Evolutionary conservation across 768 basidiomycete genomes (phyloP), one percentile per base, ranked within the genome.

Genomic region (Lentinula detonsa): DNA sequence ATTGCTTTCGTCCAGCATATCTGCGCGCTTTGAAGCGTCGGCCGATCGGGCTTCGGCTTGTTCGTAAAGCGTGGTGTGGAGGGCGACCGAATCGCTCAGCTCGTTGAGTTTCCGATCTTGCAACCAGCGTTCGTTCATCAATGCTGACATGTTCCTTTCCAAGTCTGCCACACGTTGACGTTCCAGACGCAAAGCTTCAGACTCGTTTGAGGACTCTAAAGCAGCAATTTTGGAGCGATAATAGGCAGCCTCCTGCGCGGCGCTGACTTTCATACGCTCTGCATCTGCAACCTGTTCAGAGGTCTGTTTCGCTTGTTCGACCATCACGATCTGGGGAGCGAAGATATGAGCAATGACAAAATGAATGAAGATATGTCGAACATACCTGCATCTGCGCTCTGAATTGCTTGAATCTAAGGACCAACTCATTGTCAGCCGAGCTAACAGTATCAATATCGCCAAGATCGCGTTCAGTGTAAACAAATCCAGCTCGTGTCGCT

Each of bases 191-290:
- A 78, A 74, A 2, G 85, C 68, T 37, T 96, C 95, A 5, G 75
- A 69, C 9, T 87, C 81, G 16, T 85, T 82, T 48, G 82, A 79
- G 1, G 82, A 75, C 70, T 98, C 97, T 55, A 93, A 74, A 0
- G 96, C 94, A 2, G 86, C 82, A n/a, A 96, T 77, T 74, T 98
- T 98, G 51, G 95, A 92, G 54, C 95, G 92, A 71, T 95, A 97
- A 75, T 90, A 98, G 1, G 95, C 93, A 2, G 95, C 91, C 73
- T 99, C 97, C 72, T 98, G 93, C 7, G 91, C 74, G 1, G 97
- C 97, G 46, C 84, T 87, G 6, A 80, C 72, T 63, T 89, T 88
- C 64, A 86, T 74, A 55, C 90, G 84, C 64, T 95, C 93, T 0
- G 91, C 89, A 57, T 93, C 90, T 3, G 84, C 79, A 9, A 97